Evolutionary conservation across 768 basidiomycete species (phyloP), one percentile per base, ranked within the genome.

Genomic region (Boletus vinaceobasis): DNA sequence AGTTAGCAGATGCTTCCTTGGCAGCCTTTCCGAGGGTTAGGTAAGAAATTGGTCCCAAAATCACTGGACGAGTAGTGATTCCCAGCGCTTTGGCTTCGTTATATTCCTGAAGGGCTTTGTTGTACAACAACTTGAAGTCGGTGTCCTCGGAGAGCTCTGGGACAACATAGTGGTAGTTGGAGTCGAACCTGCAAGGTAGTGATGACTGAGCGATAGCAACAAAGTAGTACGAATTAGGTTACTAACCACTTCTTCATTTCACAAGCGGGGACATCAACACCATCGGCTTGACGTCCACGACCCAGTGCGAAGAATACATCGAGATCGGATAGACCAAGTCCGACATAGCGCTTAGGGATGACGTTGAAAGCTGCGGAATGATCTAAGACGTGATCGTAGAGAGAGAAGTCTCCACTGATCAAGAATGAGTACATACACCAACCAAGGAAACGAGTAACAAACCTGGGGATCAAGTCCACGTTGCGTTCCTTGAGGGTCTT

Each of bases 191-290:
- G 58, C 47, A 33, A 51, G 19, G 14, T 29, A 58, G 44, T 31
- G 10, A 26, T 13, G 5, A 43, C 29, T 54, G 29, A 65, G 38
- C 4, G 17, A 45, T 36, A 15, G 39, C 15, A 39, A 36, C 33
- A 50, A 15, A 26, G 7, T 29, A 31, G 29, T 14, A 15, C 49
- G 4, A 52, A 52, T 19, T 26, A 33, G 42, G 38, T 36, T 31
- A 77, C 86, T 65, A 69, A 92, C 96, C 97, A 99, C 77, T 98
- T 98, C 84, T 97, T 98, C 97, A 98, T 98, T 80, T 98, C 95
- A 60, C 84, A 93, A 45, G 95, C 93, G 47, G 92, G 93, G 60
- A 98, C 93, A 76, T 99, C 97, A 65, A 98, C 95, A 56, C 86
- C 88, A 60, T 85, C 90, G 39, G 88, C 81, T 76, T 99, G 97